Base-by-base conservation (phyloP, 2,329 filamentous ascomycete genomes). In the Pseudohalonectria lignicola region DNA sequence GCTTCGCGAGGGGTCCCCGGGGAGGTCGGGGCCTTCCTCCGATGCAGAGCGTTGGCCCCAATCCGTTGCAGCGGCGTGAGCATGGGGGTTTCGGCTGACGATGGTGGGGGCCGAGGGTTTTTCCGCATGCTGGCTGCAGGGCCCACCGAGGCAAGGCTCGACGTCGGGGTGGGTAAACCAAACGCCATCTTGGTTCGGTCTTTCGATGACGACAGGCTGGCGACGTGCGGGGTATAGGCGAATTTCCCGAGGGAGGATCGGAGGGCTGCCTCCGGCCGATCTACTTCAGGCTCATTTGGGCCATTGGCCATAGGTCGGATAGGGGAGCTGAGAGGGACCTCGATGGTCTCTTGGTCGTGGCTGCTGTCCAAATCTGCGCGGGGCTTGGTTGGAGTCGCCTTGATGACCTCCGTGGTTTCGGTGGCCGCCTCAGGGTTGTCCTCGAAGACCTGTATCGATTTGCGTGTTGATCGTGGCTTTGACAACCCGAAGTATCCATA, bases 31-130 rank as follows among this genome's bases (percentile, higher is more conserved):
- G n/a, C n/a, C n/a, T n/a, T n/a, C n/a, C 42, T 43, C 19, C 56
- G 55, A 16, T 53, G 49, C 8, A 69, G 42, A 1, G 71, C 71
- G 41, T 59, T 61, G 23, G 59, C 60, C 13, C 69, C 68, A 21
- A 76, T 60, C 31, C 71, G 66, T 43, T 76, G 69, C 4, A 76
- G 55, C 3, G 72, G 71, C 0, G 72, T 75, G 47, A 36, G 45
- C 43, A 43, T 51, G 4, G 51, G 42, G 4, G 45, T 48, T 9
- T 39, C 46, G 6, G 44, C 39, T 9, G 41, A 40, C 11, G 45
- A 17, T 41, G 4, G 41, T n/a, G n/a, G n/a, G n/a, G n/a, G n/a
- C n/a, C n/a, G n/a, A n/a, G n/a, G n/a, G n/a, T n/a, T n/a, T n/a
- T n/a, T n/a, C n/a, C n/a, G n/a, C n/a, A n/a, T n/a, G n/a, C n/a